These are phyloP conservation scores for Purpureocillium lavendulum DNA, from an alignment of 2,329 filamentous ascomycete genomes.

Conservation along the genomic window DNA sequence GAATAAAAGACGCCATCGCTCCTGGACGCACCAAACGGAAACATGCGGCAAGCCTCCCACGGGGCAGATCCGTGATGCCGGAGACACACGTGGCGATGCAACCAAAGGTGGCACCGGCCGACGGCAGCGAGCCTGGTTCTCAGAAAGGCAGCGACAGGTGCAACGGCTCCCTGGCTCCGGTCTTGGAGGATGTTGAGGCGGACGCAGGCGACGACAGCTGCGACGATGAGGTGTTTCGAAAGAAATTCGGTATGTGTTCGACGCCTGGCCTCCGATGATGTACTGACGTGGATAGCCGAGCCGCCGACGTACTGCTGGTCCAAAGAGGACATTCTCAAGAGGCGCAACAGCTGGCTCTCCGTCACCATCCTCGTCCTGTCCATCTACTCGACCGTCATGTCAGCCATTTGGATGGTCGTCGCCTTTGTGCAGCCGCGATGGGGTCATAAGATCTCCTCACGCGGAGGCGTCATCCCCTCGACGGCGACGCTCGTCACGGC, in stretches of 20 bases:
- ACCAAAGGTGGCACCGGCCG: too few relatives aligned
- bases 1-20: too few relatives aligned
- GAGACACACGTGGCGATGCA: too few relatives aligned
- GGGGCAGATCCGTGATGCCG: too few relatives aligned
- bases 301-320: slow-evolving; percentile 25
- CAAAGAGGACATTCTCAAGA: slow-evolving; percentile 19
- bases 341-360: slow-evolving; percentile 37
- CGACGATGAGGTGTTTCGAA: slow-evolving; percentile 19
- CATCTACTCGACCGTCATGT: slow-evolving; percentile 55
- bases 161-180: too few relatives aligned
- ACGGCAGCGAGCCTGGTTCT: too few relatives aligned
- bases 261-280: too few relatives aligned
- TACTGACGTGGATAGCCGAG: slow-evolving; percentile 7
- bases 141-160: too few relatives aligned
- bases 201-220: background rate
- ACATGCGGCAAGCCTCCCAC: too few relatives aligned
- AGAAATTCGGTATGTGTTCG: slow-evolving; percentile 19
- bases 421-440: slow-evolving; percentile 56
- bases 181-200: too few relatives aligned
- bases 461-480: slow-evolving; percentile 46
- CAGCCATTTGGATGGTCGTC: slow-evolving; percentile 57
- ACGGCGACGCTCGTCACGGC: slow-evolving; percentile 62
- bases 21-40: too few relatives aligned
- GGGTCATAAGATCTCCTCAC: slow-evolving; percentile 45
- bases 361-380: slow-evolving; percentile 39